Evolutionary conservation across 371 early-diverging fungal species (phyloP).

Genomic region (Cokeromyces recurvatus): DNA sequence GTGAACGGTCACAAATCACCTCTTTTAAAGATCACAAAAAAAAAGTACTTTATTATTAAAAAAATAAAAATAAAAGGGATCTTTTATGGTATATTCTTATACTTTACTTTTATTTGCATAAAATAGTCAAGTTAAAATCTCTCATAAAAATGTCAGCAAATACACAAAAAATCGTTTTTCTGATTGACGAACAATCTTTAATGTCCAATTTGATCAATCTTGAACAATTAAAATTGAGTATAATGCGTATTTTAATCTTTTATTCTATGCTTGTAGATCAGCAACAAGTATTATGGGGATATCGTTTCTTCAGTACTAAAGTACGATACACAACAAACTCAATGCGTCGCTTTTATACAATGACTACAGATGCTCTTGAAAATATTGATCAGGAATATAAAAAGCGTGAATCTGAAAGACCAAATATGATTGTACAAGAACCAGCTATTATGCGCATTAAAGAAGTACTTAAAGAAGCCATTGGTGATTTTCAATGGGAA

Average conservation of each 20-base stretch:
- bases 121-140: too few species aligned
- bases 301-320: conserved; percentile 16
- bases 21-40: too few species aligned
- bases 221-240: conserved; percentile 6
- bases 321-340: conserved; percentile 1
- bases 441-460: neutral
- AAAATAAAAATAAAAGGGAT: too few species aligned
- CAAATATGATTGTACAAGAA: neutral
- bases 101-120: too few species aligned
- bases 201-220: neutral
- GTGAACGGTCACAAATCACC: too few species aligned
- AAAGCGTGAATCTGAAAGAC: conserved; percentile 3
- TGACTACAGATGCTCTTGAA: conserved; percentile 4
- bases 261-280: neutral
- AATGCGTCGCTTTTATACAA: conserved; percentile 9
- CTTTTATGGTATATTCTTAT: too few species aligned
- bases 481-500: conserved; percentile 21
- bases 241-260: conserved; percentile 12
- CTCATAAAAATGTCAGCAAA: too few species aligned
- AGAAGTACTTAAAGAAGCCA: conserved; percentile 13
- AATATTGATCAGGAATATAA: conserved; percentile 5
- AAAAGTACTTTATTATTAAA: too few species aligned
- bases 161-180: conserved; percentile 13
- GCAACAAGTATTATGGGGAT: conserved; percentile 8
- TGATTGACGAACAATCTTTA: conserved; percentile 16